Evolutionary conservation across 768 basidiomycete species (phyloP).

Genomic region (Mycena venus): DNA sequence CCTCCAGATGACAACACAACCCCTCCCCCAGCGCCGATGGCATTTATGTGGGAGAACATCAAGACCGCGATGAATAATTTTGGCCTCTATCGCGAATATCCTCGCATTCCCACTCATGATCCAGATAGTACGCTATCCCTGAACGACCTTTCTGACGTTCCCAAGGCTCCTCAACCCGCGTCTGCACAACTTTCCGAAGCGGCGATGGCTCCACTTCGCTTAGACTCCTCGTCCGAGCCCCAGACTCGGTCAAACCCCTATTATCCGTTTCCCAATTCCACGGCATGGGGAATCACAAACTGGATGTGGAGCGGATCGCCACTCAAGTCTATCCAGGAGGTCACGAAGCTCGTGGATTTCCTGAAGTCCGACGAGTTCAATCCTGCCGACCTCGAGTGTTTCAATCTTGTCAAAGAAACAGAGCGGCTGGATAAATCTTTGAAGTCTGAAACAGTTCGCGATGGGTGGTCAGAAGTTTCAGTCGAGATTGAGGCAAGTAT

Average conservation of each 20-base stretch:
- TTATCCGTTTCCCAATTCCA: background rate
- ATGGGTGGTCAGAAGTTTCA: slow-evolving; percentile 22
- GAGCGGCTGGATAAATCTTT: background rate
- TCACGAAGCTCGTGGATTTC: background rate
- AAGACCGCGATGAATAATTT: too few relatives aligned
- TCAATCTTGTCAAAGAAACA: slow-evolving; percentile 1
- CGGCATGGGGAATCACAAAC: slow-evolving; percentile 6
- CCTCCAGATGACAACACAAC: too few relatives aligned
- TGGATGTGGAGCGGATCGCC: slow-evolving; percentile 21
- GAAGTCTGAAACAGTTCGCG: background rate
- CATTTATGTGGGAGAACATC: too few relatives aligned
- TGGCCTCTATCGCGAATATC: too few relatives aligned
- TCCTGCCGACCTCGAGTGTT: background rate
- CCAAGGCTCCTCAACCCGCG: too few relatives aligned
- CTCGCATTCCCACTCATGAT: too few relatives aligned
- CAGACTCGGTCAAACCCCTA: background rate
- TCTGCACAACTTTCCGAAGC: too few relatives aligned
- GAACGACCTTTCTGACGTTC: too few relatives aligned
- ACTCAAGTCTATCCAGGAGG: slow-evolving; percentile 3
- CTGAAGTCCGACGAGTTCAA: background rate
- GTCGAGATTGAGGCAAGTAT: slow-evolving; percentile 14
- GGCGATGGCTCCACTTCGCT: too few relatives aligned
- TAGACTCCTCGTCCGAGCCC: too few relatives aligned
- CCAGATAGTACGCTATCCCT: too few relatives aligned
- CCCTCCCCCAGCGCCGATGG: too few relatives aligned